Base-by-base conservation (phyloP, 2,329 filamentous ascomycete species). In the Seiridium unicorne region DNA sequence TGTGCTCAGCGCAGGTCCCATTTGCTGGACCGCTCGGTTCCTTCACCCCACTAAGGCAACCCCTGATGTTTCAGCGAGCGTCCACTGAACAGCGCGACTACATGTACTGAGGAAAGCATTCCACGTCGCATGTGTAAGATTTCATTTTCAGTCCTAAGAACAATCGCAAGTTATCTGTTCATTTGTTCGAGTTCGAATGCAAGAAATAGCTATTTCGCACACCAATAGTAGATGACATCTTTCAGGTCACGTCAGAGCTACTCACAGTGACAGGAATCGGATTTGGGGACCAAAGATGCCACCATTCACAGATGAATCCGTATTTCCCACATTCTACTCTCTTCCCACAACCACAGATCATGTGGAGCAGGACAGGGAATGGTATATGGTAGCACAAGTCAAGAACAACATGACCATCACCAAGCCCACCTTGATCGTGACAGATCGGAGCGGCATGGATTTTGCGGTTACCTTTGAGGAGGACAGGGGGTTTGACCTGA, bases 391-490 rank as follows among this genome's bases (percentile, higher is more conserved):
- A 1, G 70, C 70, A 5, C 69, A 72, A 60, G 65, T 73, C 61
- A 70, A 70, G 44, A 69, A 72, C 61, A 68, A 72, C 66, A 73
- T 73, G 71, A 73, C 80, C 46, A 79, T 83, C 64, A 81, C 74
- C 26, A 77, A 81, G 63, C 80, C 80, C 5, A 83, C 80, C 3
- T 73, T 82, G 1, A 76, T 82, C 56, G 74, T 75, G 18, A 69
- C 71, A 40, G 80, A 83, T 71, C 69, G 73, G 42, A 62, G 66
- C 46, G 70, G 72, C 46, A 64, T 68, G 26, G 71, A 77, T 40
- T 81, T 82, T 63, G 80, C 80, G 3, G 71, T 82, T 6, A 75
- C 78, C 1, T 83, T 81, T 59, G 77, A 78, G 60, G 77, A 78
- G 60, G 77, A 78, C 38, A 63, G 69, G 32, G 73, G 64, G 8